phyloP scores from a whole-genome alignment of 1,139 yeast species.

The Meyerozyma elateridarum region DNA sequence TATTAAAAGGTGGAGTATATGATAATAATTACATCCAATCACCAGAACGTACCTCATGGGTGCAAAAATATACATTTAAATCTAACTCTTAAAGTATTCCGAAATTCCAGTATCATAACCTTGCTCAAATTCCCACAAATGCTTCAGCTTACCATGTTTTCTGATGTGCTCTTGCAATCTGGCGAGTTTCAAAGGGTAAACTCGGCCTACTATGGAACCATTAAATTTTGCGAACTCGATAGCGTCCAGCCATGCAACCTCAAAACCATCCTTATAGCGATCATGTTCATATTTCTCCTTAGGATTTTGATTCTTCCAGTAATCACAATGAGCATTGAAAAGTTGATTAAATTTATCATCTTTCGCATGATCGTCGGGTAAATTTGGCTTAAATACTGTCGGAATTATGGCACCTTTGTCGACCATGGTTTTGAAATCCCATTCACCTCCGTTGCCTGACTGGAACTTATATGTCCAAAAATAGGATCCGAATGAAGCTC shows the following conservation, averaged over 20 bases:
- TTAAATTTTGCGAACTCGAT: constrained; percentile 60
- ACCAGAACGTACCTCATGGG: not conserved
- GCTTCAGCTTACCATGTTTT: constrained; percentile 50
- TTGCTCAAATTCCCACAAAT: constrained; percentile 84
- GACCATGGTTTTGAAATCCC: constrained; percentile 85
- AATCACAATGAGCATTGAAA: constrained; percentile 46
- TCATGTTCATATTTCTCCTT: constrained; percentile 72
- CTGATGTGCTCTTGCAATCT: constrained; percentile 52
- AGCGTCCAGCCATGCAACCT: constrained; percentile 70
- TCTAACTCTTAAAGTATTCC: constrained; percentile 7
- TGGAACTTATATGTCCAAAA: constrained; percentile 92
- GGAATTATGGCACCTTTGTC: constrained; percentile 53
- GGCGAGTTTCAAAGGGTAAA: constrained; percentile 58
- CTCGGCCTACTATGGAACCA: constrained; percentile 70
- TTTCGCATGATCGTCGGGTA: constrained; percentile 40
- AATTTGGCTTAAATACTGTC: constrained; percentile 18
- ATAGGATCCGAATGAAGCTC: constrained; percentile 66
- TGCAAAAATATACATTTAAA: constrained; percentile 1
- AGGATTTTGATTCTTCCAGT: constrained; percentile 63
- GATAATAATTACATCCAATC: constrained; percentile 1
- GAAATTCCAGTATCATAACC: constrained; percentile 62
- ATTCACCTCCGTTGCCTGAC: constrained; percentile 90
- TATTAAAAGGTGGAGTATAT: not conserved
- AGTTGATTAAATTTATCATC: constrained; percentile 37
- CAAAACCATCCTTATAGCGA: constrained; percentile 74